Evolutionary conservation across 345 rosid species (phyloP), one percentile per base, ranked within the genome.

Genomic region (Eucalyptus marginata): DNA sequence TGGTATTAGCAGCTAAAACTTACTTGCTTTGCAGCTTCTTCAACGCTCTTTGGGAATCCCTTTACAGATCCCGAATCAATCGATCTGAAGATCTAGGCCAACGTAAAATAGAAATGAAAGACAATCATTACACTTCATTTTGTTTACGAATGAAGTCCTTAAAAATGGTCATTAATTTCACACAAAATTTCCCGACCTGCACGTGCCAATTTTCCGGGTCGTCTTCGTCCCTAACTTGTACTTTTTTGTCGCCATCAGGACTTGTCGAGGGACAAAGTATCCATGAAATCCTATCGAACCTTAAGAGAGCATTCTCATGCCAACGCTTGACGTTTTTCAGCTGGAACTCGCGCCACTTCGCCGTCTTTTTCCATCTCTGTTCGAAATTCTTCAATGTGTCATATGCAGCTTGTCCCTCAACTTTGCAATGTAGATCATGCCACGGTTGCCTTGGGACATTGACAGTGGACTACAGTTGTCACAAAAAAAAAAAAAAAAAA

Each of bases 331-430:
- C 36, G 36, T 36, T 36, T 36, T 36, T 36, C 36, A 36, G 36
- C 36, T 36, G 3, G 36, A 36, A 36, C 36, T 36, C 36, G 36
- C 36, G 36, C 36, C 36, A 36, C 36, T 36, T 36, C 36, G 36
- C 36, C 4, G 36, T 3, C 36, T 36, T 36, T 36, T 36, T 36
- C 36, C 36, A 36, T 36, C 36, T 36, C 36, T 3, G 96, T 66
- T 94, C 95, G 86, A 95, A 95, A 86, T 95, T 96, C 86, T 88
- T 92, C 88, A 94, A 87, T 90, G 94, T 88, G 88, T 95, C 96
- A 81, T 95, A 92, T 51, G 97, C 96, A 87, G 97, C 97, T 71
- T 96, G 95, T 49, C 97, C 96, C 87, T 95, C 97, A 40, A 95
- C 43, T 43, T 5, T 5, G 43, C 43, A 43, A 43, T 43, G 43